Conservation (phyloP, 352 stramenopile species). For the Blastocystis hominis region DNA sequence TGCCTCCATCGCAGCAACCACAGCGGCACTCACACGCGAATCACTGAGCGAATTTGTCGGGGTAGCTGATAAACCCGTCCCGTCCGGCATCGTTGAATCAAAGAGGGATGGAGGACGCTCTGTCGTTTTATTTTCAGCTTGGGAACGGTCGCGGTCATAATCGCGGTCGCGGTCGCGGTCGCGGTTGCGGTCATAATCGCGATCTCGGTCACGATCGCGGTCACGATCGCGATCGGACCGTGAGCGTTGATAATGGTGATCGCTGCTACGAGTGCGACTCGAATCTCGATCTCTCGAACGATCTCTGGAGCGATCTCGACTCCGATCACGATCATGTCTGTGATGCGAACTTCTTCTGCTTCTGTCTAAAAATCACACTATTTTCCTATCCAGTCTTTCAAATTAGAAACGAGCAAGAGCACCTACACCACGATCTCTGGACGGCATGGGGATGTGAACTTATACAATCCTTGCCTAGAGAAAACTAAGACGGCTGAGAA, state of each 20-base stretch:
- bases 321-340: not conserved
- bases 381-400: not conserved
- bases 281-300: not conserved
- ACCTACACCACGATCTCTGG: constrained; percentile 10
- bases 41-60: not conserved
- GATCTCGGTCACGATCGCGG: constrained; percentile 17
- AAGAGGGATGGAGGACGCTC: not conserved
- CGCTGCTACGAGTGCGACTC: not conserved
- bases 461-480: not conserved
- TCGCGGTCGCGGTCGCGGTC: not conserved
- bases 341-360: not conserved
- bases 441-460: not conserved
- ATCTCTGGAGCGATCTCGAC: not conserved
- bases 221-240: not conserved
- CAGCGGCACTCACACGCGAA: constrained; percentile 6
- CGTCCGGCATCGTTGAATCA: not conserved
- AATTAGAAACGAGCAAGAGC: not conserved
- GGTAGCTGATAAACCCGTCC: not conserved
- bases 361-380: not conserved
- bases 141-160: not conserved
- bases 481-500: not conserved
- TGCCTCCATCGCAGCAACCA: constrained; percentile 27
- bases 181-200: not conserved
- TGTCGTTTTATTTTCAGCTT: not conserved
- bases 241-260: not conserved